Conservation (phyloP, 495 filamentous ascomycete species). For the Bathelium albidoporum region DNA sequence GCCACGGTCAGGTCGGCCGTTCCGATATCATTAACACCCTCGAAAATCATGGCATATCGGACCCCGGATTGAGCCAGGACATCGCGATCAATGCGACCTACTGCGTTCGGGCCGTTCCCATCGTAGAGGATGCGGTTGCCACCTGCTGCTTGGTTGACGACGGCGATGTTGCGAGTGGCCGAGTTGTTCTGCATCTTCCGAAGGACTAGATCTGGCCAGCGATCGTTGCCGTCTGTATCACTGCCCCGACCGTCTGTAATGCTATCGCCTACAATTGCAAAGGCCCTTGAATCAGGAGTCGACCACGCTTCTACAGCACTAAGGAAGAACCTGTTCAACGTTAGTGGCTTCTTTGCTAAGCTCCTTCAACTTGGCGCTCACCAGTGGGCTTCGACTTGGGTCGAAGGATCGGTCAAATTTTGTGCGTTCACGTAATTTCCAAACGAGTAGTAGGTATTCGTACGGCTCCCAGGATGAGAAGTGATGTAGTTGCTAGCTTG, state of each 20-base stretch:
- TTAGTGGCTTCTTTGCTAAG: neutral
- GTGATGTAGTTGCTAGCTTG: slow-evolving; percentile 50
- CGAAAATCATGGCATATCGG: slow-evolving; percentile 57
- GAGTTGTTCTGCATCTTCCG: slow-evolving; percentile 41
- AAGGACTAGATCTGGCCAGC: slow-evolving; percentile 57
- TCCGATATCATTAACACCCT: slow-evolving; percentile 68
- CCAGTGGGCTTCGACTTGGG: slow-evolving; percentile 19
- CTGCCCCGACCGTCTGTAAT: slow-evolving; percentile 65
- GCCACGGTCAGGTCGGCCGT: slow-evolving; percentile 35
- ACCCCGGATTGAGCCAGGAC: slow-evolving; percentile 46
- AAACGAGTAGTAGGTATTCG: slow-evolving; percentile 44
- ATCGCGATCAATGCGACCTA: slow-evolving; percentile 55
- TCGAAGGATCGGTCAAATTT: slow-evolving; percentile 34
- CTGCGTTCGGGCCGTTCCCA: slow-evolving; percentile 51
- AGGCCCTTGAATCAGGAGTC: slow-evolving; percentile 33
- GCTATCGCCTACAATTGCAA: slow-evolving; percentile 60
- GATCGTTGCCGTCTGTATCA: slow-evolving; percentile 53
- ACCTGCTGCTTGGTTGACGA: slow-evolving; percentile 65
- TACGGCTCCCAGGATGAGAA: slow-evolving; percentile 58
- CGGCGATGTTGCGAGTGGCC: slow-evolving; percentile 38
- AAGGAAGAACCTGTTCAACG: slow-evolving; percentile 45
- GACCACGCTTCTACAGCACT: slow-evolving; percentile 50
- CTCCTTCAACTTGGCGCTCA: slow-evolving; percentile 3
- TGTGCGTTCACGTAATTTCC: slow-evolving; percentile 45
- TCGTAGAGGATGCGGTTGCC: slow-evolving; percentile 57